Base-by-base conservation (phyloP, 192 early-diverging fungal genomes). In the Podila verticillata region DNA sequence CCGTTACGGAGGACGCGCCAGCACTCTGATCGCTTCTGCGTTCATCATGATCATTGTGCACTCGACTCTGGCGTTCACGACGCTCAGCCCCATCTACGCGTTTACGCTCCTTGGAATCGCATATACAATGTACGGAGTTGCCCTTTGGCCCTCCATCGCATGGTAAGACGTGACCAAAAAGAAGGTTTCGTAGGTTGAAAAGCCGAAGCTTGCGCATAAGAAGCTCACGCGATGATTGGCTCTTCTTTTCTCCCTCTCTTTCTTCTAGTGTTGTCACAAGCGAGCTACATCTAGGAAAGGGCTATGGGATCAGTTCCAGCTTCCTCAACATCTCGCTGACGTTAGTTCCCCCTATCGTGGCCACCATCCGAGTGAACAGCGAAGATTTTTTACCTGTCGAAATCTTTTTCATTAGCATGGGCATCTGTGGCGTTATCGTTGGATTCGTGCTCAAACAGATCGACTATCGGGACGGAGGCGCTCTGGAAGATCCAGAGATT, bases 81-180 rank as follows among this genome's bases (percentile, higher is more conserved):
- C 61, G 1, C 19, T 89, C 12, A 72, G 66, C 17, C 90, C 90
- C 6, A 73, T 84, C n/a, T 51, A 80, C 58, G 66, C 82, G 19
- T 87, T 92, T 75, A 61, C 78, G 20, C 61, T 90, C 12, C 58
- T 92, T 9, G 90, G 91, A 5, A 49, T 90, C 6, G 79, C 84
- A 4, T 91, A 87, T 72, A 74, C 88, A 26, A 68, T 89, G 66
- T 92, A 88, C 74, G 88, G 85, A 2, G 71, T 84, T 0, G 87
- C 90, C 19, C 61, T 92, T 10, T 92, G 91, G 91, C 90, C 90
- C 0, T 90, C 88, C 70, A 87, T 92, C 17, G 86, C 91, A 0
- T 79, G 75, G 75, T 79, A 72, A 22, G 75, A 63, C 10, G 39
- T 44, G 39, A 12, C 39, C 2, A 15, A 15, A 44, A 44, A 17